Base-by-base conservation (phyloP, 139 green algal genomes). In the Auxenochlorella protothecoides region DNA sequence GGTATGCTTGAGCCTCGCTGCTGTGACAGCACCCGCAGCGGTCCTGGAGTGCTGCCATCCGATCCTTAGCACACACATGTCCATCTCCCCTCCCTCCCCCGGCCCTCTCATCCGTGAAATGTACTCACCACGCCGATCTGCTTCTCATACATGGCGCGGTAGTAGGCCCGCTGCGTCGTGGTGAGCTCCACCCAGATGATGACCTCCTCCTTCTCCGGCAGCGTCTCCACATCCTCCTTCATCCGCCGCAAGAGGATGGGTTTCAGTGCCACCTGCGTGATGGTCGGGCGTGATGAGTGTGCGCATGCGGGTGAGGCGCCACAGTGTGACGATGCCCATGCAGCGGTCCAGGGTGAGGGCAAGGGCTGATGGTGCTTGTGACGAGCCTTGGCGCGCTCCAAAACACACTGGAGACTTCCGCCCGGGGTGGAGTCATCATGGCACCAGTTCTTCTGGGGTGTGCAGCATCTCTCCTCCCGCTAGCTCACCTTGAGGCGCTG, bases 171-270 rank as follows among this genome's bases (percentile, higher is more conserved):
- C 83, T 98, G 93, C 78, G 90, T 75, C 0, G 69, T 15, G 2
- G 92, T 95, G 10, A 97, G 87, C 84, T 97, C 85, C 70, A 78
- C 73, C 73, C 73, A 78, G 62, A 78, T 78, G 68, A 78, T 73
- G 61, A 78, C 73, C 84, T 98, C 93, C 81, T 98, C 91, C 83
- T 97, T 97, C 79, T 92, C 85, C 11, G 93, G 93, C 76, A 98
- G 86, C 15, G 62, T 76, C 85, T 97, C 91, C 71, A 98, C 93
- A 74, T 98, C 93, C 78, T 97, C 93, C 83, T 98, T 98, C 88
- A 97, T 93, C 71, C 93, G 87, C 5, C 93, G 86, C 76, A 98
- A 85, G 74, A 98, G 87, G 12, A 95, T 67, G 3, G 92, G 93
- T 11, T 77, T 71, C 55, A 98, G 83, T 27, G 84, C 79, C 14